A percentile compares a stretch with the other conserved stretches of the same genome.
phyloP scores from a whole-genome alignment of 2,329 filamentous ascomycete genomes.

The Verticillium isaacii region DNA sequence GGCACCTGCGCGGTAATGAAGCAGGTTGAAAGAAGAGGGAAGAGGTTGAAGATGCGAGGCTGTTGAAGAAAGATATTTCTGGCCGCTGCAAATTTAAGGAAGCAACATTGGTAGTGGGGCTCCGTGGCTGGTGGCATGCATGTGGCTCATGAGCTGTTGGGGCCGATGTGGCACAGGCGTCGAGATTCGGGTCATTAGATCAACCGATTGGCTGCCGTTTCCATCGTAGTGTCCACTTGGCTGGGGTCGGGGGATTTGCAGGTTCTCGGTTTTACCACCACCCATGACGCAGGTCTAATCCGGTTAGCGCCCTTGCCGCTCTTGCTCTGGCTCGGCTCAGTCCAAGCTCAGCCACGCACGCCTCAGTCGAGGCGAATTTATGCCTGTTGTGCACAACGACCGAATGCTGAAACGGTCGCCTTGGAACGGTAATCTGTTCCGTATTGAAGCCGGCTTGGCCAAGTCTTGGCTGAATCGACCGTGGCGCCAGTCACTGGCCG shows the following conservation, averaged over 20 bases:
- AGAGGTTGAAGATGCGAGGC: neutral
- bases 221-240: neutral
- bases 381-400: too few species aligned
- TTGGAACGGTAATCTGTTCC: too few species aligned
- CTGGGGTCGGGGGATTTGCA: neutral
- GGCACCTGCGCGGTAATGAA: too few species aligned
- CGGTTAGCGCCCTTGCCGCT: neutral
- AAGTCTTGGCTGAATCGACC: neutral
- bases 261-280: neutral
- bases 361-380: neutral
- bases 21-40: neutral
- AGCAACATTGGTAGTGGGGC: neutral
- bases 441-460: too few species aligned
- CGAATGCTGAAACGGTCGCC: too few species aligned
- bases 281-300: neutral
- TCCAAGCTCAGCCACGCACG: conserved; percentile 1
- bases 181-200: neutral
- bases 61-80: neutral
- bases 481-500: neutral
- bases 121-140: neutral
- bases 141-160: neutral
- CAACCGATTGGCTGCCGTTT: neutral
- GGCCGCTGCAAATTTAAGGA: neutral
- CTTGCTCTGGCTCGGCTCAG: conserved; percentile 1
- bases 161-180: neutral